Evolutionary conservation across 2,329 filamentous ascomycete species (phyloP).

Genomic region (Achaetomium macrosporum): DNA sequence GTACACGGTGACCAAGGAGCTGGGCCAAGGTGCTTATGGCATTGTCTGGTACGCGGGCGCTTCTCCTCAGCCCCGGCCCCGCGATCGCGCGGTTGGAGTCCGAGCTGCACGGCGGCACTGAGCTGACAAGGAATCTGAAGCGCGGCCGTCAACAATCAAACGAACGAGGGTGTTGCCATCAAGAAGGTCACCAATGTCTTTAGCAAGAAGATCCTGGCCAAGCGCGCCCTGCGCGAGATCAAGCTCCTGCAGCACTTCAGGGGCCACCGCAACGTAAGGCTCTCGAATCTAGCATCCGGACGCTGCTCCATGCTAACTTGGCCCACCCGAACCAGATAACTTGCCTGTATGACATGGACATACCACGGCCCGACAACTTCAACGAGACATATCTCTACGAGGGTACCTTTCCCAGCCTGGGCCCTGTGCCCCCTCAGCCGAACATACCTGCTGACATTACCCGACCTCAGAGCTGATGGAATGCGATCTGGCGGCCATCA

Average conservation of each 20-base stretch:
- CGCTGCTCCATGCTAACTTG: not conserved
- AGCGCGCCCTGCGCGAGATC: slow-evolving; percentile 95
- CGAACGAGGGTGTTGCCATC: slow-evolving; percentile 90
- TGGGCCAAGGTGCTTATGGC: slow-evolving; percentile 96
- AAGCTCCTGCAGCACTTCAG: slow-evolving; percentile 98
- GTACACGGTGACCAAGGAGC: slow-evolving; percentile 97
- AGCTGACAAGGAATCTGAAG: slow-evolving; percentile 39
- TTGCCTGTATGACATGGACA: slow-evolving; percentile 99
- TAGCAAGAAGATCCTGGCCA: slow-evolving; percentile 99
- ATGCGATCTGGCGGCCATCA: slow-evolving; percentile 95
- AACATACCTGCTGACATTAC: slow-evolving; percentile 1
- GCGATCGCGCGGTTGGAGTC: not conserved
- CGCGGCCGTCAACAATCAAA: slow-evolving; percentile 86
- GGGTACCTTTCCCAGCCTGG: slow-evolving; percentile 50
- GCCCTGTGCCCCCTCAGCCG: not conserved
- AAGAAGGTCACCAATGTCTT: slow-evolving; percentile 99
- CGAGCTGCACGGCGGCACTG: too few relatives aligned
- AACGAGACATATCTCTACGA: slow-evolving; percentile 99
- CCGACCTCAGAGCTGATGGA: slow-evolving; percentile 85
- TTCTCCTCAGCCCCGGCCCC: not conserved
- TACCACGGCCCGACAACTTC: slow-evolving; percentile 93
- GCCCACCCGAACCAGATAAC: slow-evolving; percentile 63
- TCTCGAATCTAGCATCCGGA: slow-evolving; percentile 15
- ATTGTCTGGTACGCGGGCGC: slow-evolving; percentile 76
- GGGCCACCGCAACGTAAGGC: slow-evolving; percentile 72